Base-by-base conservation (phyloP, 495 filamentous ascomycete genomes). In the Aspergillus nidulans region DNA sequence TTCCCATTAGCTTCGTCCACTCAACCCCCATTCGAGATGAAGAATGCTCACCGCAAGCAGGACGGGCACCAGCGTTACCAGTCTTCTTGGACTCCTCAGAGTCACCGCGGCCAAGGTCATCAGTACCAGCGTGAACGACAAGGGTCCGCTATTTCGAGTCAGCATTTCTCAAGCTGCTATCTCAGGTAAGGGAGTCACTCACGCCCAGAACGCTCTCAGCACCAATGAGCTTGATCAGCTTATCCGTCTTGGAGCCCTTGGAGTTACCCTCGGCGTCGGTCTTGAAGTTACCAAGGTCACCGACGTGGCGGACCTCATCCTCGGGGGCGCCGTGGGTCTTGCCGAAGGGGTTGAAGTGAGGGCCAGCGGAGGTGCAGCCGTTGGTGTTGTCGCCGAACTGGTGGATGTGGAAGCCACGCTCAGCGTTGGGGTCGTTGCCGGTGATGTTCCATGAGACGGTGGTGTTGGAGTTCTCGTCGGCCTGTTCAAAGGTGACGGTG, bases 321-420 rank as follows among this genome's bases (percentile, higher is more conserved):
- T 66, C 63, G 62, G 89, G 95, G 69, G 86, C 89, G 70, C 95
- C 94, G 81, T 98, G 94, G 64, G 80, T 86, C 81, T 94, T 94
- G 76, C 78, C 76, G 73, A 86, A 83, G 62, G 95, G 95, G 85
- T 98, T 98, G 87, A 97, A 97, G 77, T 98, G 94, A 63, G 94
- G 91, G 40, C 94, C 94, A 49, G 94, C 94, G 55, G 87, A 92
- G 53, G 94, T 97, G 86, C 94, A 98, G 72, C 95, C 94, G 76
- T 97, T 98, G 80, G 95, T 97, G 82, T 97, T 97, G 84, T 97
- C 94, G 73, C 95, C 94, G 68, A 96, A 98, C 77, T 94, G 88
- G 80, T 97, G 94, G 67, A 97, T 86, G 81, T 97, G 95, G 81
- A 96, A 87, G 74, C 87, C 94, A 78, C 95, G 91, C 85, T 92